Base-by-base conservation (phyloP, 805 yeast species). In the Candida oleophila region DNA sequence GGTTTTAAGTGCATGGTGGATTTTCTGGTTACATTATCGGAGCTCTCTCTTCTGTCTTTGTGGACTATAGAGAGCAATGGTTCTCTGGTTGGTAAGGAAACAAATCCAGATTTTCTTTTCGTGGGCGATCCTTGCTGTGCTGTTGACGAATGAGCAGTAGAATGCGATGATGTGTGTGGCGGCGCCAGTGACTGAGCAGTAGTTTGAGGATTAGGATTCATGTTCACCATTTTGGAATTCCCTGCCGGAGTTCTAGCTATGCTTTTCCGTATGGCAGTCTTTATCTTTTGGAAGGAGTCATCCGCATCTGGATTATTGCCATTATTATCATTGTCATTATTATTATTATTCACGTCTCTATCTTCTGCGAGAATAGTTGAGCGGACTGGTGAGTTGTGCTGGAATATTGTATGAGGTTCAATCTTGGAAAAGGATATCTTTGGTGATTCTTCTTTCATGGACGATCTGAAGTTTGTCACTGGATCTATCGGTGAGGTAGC, bases 241-340 rank as follows among this genome's bases (percentile, higher is more conserved):
- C 30, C 30, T 25, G 9, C 30, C 5, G 9, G 51, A 44, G 38
- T 67, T 71, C 25, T 68, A 0, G 77, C 72, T 5, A 73, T 66
- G 44, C 77, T 73, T 49, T 73, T 76, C 22, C 78, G 54, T 7
- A 76, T 73, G 2, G 77, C 74, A 3, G 69, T 66, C 48, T 74
- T 68, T n/a, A 75, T 75, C 0, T 77, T 77, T 48, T 73, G 75
- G 49, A 75, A 74, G 5, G 80, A 76, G 44, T 68, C 70, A 38
- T 73, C 76, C n/a, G 9, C 22, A 20, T 32, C 40, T 22, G 11
- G 21, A 14, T 38, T 25, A 21, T 14, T 14, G 18, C n/a, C 40
- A 37, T 18, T 5, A 14, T 30, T n/a, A n/a, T n/a, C n/a, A n/a
- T n/a, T n/a, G n/a, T n/a, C n/a, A n/a, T n/a, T n/a, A n/a, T n/a